Evolutionary conservation across 202 grass and related monocot species (phyloP), one percentile per base, ranked within the genome.

Genomic region (Brachypodium distachyon): DNA sequence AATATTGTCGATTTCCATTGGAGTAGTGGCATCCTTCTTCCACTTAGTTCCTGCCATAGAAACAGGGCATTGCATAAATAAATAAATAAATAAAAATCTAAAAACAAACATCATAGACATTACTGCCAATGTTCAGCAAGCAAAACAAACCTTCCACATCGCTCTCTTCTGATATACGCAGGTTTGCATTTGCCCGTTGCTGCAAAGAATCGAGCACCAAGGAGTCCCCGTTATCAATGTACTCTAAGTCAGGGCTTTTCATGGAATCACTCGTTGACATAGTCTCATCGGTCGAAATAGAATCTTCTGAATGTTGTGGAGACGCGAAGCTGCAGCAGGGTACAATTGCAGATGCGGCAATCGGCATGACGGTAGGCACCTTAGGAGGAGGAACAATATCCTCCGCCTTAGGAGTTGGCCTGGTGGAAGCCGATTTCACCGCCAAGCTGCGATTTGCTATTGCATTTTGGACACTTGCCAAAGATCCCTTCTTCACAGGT

Each of bases 191-290:
- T 36, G 96, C 89, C 26, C 83, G 62, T 41, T 85, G 75, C 78
- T 90, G 89, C 59, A 99, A 82, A 12, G 92, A 95, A 70, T 83
- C 81, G 6, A 99, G 70, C 55, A 88, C 44, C 49, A 85, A 77
- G 50, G 88, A 90, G 47, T 99, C 85, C 6, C 36, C 87, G 29
- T 99, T 99, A 52, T 99, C 92, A 49, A 99, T 90, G 32, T 99
- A 99, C 83, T 99, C 96, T 40, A 92, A 87, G 31, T 99, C 85
- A 1, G 92, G 96, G 85, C 96, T 99, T 76, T 87, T 99, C 89
- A 99, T 95, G 11, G 96, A 99, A 27, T 90, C 96, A 17, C 96
- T 96, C 17, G 70, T 93, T 1, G 92, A 99, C 92, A 95, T 93
- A 9, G 96, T 99, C 39, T 93, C 96, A n/a, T 92, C 89, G 17